phyloP scores from a whole-genome alignment of 2,329 filamentous ascomycete genomes.

The Cladophialophora carrionii region DNA sequence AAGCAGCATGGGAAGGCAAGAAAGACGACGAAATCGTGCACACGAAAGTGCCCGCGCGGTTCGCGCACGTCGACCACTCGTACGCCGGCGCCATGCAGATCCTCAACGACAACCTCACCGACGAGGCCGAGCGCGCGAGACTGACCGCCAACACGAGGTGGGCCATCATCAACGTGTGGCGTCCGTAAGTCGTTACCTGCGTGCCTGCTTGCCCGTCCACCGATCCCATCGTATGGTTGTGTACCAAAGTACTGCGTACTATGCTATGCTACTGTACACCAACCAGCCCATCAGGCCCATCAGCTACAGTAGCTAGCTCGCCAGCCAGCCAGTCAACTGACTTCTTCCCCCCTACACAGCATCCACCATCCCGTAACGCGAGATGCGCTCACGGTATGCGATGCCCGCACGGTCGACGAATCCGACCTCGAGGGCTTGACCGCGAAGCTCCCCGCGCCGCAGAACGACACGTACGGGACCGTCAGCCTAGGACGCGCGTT shows the following conservation, averaged over 20 bases:
- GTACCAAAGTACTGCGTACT: no score
- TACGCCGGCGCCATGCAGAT: slow-evolving; percentile 49
- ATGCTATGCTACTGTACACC: no score
- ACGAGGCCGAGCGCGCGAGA: slow-evolving; percentile 37
- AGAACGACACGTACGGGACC: background rate
- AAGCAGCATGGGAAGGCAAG: slow-evolving; percentile 43
- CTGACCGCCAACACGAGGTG: slow-evolving; percentile 47
- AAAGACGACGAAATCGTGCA: slow-evolving; percentile 40
- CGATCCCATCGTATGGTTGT: background rate
- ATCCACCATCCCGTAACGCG: slow-evolving; percentile 52
- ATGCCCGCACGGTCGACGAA: slow-evolving; percentile 55
- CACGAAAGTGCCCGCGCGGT: slow-evolving; percentile 49
- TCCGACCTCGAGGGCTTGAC: slow-evolving; percentile 54
- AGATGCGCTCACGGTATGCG: slow-evolving; percentile 59
- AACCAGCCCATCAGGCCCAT: background rate
- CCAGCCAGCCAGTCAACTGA: no score
- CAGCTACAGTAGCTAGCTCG: no score
- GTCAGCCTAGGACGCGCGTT: slow-evolving; percentile 44
- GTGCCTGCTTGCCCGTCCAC: no score
- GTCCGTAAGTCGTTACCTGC: slow-evolving; percentile 41
- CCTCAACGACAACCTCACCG: slow-evolving; percentile 48
- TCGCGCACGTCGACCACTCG: slow-evolving; percentile 56
- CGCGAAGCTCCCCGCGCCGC: slow-evolving; percentile 53
- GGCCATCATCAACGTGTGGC: slow-evolving; percentile 57
- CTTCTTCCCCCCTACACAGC: background rate